Base-by-base conservation (phyloP, 805 yeast species). In the Yamadazyma laniorum region DNA sequence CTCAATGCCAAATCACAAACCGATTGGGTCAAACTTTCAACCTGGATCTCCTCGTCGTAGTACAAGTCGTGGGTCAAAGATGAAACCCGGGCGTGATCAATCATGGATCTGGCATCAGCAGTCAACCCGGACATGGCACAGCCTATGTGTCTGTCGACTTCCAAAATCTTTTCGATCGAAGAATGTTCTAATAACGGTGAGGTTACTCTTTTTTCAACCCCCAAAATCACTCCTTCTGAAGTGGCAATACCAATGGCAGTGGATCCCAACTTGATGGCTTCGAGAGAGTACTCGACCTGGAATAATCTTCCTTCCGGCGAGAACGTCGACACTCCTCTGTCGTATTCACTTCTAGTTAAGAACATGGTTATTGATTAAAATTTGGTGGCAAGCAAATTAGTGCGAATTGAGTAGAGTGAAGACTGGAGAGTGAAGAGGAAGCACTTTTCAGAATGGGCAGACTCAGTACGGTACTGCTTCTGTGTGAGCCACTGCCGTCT, bases 101-200 rank as follows among this genome's bases (percentile, higher is more conserved):
- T 89, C 96, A 93, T 89, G 22, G 96, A 86, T 56, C 98, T 77
- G 13, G 99, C 99, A 68, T 93, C 99, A 3, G 99, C 98, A 2
- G 98, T 93, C 48, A 95, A 74, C 3, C 99, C 99, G 47, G 95
- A 82, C 97, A 93, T 93, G 52, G 99, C 99, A 67, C 97, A 89
- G 34, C 99, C 99, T 40, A 93, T 80, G 59, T 93, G 99, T 32
- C 70, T 70, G 58, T 93, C 99, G 42, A 93, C 84, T 58, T 93
- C 99, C 50, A 93, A 86, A 49, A 93, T 90, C 64, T 93, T 93
- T 59, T 95, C 99, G 57, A 95, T 90, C 30, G 96, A 86, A 19
- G 91, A 84, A 19, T 91, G 80, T 63, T 95, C 99, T 41, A 93
- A 74, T 46, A 93, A 69, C 9, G 95, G 76, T 7, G 97, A 90